These are phyloP conservation scores for Tubosaeta sp. DNA, from an alignment of 768 basidiomycete species.

Conservation along the genomic window DNA sequence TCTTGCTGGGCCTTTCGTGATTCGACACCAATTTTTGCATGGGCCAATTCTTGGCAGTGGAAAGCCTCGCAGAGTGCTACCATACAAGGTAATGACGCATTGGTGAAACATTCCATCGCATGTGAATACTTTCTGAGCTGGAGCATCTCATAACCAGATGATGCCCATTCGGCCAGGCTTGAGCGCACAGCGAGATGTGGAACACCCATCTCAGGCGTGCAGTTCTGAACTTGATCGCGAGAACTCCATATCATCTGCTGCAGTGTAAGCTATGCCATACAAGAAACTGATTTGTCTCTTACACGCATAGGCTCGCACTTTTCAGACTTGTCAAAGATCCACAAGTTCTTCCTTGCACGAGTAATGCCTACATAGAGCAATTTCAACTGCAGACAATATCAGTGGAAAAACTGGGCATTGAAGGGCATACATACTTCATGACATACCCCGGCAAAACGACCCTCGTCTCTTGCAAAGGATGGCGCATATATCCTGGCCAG, in stretches of 20 bases:
- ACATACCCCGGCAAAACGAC: slow-evolving; percentile 52
- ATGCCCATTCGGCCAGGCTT: slow-evolving; percentile 43
- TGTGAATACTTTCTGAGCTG: slow-evolving; percentile 40
- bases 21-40: slow-evolving; percentile 26
- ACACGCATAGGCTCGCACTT: slow-evolving; percentile 58
- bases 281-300: neutral
- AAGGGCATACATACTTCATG: slow-evolving; percentile 42
- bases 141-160: slow-evolving; percentile 38
- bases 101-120: slow-evolving; percentile 51
- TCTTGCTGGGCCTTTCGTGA: slow-evolving; percentile 21
- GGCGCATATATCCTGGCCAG: slow-evolving; percentile 33
- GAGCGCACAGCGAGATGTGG: slow-evolving; percentile 55
- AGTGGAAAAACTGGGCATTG: neutral
- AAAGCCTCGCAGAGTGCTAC: slow-evolving; percentile 49
- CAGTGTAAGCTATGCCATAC: neutral
- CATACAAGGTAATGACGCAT: slow-evolving; percentile 42
- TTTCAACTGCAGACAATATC: slow-evolving; percentile 45
- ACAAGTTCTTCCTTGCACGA: slow-evolving; percentile 61
- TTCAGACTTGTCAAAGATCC: slow-evolving; percentile 62
- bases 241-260: slow-evolving; percentile 49
- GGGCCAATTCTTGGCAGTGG: slow-evolving; percentile 49
- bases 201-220: slow-evolving; percentile 43
- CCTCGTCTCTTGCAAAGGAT: slow-evolving; percentile 39
- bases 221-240: slow-evolving; percentile 43
- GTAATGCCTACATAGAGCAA: slow-evolving; percentile 69